Conservation (phyloP, 2,329 filamentous ascomycete species). For the Phyllosticta citriasiana region DNA sequence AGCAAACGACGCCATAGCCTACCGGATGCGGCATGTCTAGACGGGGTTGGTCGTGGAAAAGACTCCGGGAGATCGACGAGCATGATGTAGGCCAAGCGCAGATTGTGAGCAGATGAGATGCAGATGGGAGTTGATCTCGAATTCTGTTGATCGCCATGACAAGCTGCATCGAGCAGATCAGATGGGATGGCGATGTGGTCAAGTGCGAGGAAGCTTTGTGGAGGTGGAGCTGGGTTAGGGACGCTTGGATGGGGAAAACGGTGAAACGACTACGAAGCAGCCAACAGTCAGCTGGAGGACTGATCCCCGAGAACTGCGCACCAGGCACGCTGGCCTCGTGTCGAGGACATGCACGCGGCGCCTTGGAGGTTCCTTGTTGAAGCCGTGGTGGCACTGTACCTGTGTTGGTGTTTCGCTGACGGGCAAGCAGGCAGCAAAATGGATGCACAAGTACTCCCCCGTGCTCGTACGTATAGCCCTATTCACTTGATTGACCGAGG, state of each 20-base stretch:
- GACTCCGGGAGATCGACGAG: background rate
- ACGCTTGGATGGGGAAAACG: background rate
- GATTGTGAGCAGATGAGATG: background rate
- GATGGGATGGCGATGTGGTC: background rate
- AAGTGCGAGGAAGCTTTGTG: background rate
- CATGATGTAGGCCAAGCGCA: background rate
- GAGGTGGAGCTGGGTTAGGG: background rate
- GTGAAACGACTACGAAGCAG: background rate
- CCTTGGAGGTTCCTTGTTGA: background rate
- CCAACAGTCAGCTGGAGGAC: background rate
- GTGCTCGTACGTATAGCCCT: background rate
- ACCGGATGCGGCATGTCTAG: no score
- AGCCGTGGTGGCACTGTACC: background rate
- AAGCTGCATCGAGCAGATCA: background rate
- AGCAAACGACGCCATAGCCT: background rate
- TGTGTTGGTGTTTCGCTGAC: background rate
- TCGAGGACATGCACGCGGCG: background rate
- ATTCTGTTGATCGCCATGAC: background rate
- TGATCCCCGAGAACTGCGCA: background rate
- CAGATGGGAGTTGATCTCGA: background rate
- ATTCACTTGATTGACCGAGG: background rate
- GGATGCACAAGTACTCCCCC: background rate
- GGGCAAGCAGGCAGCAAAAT: background rate
- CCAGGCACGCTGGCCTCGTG: background rate
- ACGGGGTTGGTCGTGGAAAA: background rate